Evolutionary conservation across 805 yeast genomes (phyloP), one percentile per base, ranked within the genome.

Genomic region (Ogataea saltuana): DNA sequence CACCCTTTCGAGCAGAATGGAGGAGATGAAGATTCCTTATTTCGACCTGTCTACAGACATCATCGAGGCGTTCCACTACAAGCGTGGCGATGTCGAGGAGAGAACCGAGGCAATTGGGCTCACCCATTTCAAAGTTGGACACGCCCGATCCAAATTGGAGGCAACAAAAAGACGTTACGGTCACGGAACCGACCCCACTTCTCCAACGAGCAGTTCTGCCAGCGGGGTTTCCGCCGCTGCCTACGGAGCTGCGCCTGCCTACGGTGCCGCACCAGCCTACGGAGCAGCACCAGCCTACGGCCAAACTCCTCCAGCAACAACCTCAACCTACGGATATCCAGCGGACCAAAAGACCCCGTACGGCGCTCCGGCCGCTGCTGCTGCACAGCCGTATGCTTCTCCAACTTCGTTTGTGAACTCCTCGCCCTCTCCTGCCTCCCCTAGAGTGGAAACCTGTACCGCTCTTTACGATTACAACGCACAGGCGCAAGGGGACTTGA

Each of bases 11-110:
- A 84, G 77, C 60, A 79, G 86, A 57, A 87, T 91, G 88, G 96
- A 91, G 68, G 96, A 88, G 61, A 82, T 91, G 86, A 89, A 93
- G 70, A 93, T 93, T 53, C 97, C 97, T 12, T 93, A 93, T 69
- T 93, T 93, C 67, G 95, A 93, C 63, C 72, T 93, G 60, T 72
- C 79, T 39, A 75, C 86, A 33, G 98, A 89, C 62, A 86, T 93
- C 50, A 74, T 85, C 42, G 91, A 86, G 62, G 84, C 90, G 3
- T 93, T 83, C 67, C 66, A 63, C 23, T 73, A 72, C 50, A 93
- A 93, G 70, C 82, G 95, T 64, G 99, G 98, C 30, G 83, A 88
- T 54, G 79, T 91, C 37, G 95, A 89, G 60, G 97, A 90, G 59
- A 83, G 80, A 59, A 74, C 97, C 1, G 98, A 91, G 61, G 82